Conservation (phyloP, 805 yeast genomes). For the Myxozyma geophila region DNA sequence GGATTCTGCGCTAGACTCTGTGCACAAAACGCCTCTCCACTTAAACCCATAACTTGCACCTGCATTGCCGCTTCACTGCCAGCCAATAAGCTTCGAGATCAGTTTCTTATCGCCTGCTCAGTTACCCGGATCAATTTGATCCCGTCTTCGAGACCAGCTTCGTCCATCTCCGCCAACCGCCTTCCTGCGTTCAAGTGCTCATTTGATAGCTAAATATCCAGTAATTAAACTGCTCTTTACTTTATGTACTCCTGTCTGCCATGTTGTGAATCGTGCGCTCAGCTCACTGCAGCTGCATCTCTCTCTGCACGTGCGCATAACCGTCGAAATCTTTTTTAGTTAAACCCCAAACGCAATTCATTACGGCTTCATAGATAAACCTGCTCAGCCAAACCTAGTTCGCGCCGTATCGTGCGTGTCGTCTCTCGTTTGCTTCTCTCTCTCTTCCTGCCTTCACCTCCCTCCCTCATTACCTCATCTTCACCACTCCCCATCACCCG, state of each 20-base stretch:
- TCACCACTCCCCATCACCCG: neutral
- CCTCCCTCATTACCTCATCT: neutral
- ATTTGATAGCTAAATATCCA: too few species aligned
- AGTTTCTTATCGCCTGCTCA: conserved; percentile 4
- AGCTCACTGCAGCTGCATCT: neutral
- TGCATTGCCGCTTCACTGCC: neutral
- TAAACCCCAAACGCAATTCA: neutral
- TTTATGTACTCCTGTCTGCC: neutral
- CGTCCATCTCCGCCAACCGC: too few species aligned
- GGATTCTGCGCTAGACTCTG: neutral
- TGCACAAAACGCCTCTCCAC: neutral
- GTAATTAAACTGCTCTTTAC: neutral
- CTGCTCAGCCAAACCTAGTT: neutral
- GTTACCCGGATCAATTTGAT: conserved; percentile 1
- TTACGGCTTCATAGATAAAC: conserved; percentile 10
- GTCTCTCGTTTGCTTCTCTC: neutral
- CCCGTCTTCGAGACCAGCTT: neutral
- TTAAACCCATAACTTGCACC: neutral
- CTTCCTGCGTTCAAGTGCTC: too few species aligned
- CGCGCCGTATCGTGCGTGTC: conserved; percentile 6
- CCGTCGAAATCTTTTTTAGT: neutral
- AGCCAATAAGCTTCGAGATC: conserved; percentile 9
- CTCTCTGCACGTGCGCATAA: neutral
- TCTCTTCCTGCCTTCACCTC: neutral
- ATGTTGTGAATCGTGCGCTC: neutral